Conservation (phyloP, 129 eudicot species). For the Centaurea solstitialis region DNA sequence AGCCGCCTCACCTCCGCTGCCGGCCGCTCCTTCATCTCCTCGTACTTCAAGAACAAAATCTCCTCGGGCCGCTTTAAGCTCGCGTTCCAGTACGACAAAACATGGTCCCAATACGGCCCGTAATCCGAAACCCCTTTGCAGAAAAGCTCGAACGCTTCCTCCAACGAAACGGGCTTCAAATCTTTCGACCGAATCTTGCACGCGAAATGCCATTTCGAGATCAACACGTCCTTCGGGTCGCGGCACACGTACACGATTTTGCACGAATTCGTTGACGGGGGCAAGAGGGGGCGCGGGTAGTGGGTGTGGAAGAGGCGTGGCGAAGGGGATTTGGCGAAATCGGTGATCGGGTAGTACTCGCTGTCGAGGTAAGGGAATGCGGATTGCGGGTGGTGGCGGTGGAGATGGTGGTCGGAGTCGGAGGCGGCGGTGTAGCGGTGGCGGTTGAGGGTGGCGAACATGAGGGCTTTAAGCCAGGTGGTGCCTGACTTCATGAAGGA, state of each 20-base stretch:
- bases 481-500: conserved; percentile 23
- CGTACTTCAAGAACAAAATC: conserved; percentile 41
- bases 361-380: not conserved
- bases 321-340: not conserved
- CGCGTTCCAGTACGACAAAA: conserved; percentile 38
- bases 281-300: not conserved
- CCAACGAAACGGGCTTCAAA: not conserved
- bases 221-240: conserved; percentile 21
- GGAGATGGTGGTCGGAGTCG: conserved; percentile 22
- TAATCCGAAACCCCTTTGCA: conserved; percentile 26
- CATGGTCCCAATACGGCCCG: conserved; percentile 53
- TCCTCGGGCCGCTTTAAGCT: conserved; percentile 38
- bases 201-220: conserved; percentile 16
- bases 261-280: not conserved
- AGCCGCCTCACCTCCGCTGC: conserved; percentile 19
- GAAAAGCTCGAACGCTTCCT: conserved; percentile 31
- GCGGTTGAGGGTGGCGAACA: conserved; percentile 22
- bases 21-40: conserved; percentile 39
- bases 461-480: conserved; percentile 25
- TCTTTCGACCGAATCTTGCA: conserved; percentile 5
- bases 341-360: not conserved
- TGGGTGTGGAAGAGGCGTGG: conserved; percentile 21
- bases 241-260: conserved; percentile 16
- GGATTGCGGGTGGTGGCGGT: conserved; percentile 12
- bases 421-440: conserved; percentile 1